Base-by-base conservation (phyloP, 768 basidiomycete species). In the Suillus plorans region DNA sequence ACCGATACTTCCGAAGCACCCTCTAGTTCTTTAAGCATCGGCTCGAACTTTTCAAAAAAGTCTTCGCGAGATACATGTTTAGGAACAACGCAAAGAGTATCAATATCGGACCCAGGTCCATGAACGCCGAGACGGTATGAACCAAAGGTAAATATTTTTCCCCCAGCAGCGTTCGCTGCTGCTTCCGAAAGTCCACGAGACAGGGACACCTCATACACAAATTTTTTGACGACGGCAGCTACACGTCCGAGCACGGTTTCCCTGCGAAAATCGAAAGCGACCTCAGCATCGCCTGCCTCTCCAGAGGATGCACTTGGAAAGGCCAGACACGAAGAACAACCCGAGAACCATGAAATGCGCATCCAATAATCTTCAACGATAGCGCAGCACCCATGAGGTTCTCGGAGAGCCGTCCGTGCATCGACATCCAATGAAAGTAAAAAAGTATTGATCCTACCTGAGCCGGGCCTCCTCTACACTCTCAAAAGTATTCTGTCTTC, bases 71-170 rank as follows among this genome's bases (percentile, higher is more conserved):
- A 91, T 63, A 99, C 91, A 77, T 98, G 95, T 76, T 96, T 94
- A 8, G 97, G 97, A 44, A 97, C 97, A 42, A 99, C 97, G 73
- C 94, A 92, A 25, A 99, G 80, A n/a, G 96, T 97, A 81, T 99
- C 97, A 75, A 99, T 98, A 85, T 99, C 97, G 58, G 90, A 84
- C 4, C 94, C 92, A 42, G 97, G 97, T 14, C 94, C 94, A 77
- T 99, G 97, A 25, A 99, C 97, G 65, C 97, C 97, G 58, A 99
- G 81, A 71, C 97, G 91, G 82, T 98, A 99, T 60, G 96, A 98
- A 49, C 97, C 97, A 77, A 97, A 99, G 8, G 97, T 99, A 77
- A 95, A 99, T 75, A 99, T 99, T 82, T 99, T 97, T 68, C 96
- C 97, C 60, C 97, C 97, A 10, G 97, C 94, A 57, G 92, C 89